Evolutionary conservation across 345 rosid species (phyloP), one percentile per base, ranked within the genome.

Genomic region (Gossypium longicalyx): DNA sequence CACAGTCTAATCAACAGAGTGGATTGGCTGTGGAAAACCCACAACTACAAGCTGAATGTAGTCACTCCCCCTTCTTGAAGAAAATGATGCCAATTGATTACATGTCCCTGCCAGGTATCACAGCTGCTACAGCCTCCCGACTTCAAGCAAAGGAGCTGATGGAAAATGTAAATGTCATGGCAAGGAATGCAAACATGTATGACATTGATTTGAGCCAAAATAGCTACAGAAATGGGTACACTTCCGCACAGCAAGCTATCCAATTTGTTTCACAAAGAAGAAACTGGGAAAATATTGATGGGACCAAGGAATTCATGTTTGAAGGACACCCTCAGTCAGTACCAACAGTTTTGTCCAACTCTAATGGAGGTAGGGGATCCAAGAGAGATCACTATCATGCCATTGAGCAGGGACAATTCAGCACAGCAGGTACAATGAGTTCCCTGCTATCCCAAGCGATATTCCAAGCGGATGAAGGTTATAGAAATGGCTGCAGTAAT

Each of bases 311-410:
- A 73, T 13, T 66, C 49, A 41, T 53, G 49, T 34, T 77, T 27
- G 83, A 70, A 70, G 68, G 27, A 71, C 63, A 20, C 17, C 76
- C 76, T 69, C 80, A 80, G 64, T 77, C 83, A 67, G 70, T 72
- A 73, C 73, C 82, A 72, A 59, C 22, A 65, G 25, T 62, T 65
- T 29, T 76, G 56, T 45, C 82, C 66, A 71, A 81, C 57, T 74
- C 13, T 25, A 74, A 41, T 66, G 87, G 78, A 79, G 82, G 76
- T 67, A 81, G 77, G 47, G 84, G 87, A 44, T 79, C 80, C 74
- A 86, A 87, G 83, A 83, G 90, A 87, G 82, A 67, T 60, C 75
- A 82, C 61, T 52, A 58, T 74, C 82, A 70, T 43, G 75, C 73
- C 25, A 70, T 65, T 67, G 82, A 82, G 80, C 80, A 82, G 73